Evolutionary conservation across 371 early-diverging fungal species (phyloP).

Genomic region (Rhizopus sp.): DNA sequence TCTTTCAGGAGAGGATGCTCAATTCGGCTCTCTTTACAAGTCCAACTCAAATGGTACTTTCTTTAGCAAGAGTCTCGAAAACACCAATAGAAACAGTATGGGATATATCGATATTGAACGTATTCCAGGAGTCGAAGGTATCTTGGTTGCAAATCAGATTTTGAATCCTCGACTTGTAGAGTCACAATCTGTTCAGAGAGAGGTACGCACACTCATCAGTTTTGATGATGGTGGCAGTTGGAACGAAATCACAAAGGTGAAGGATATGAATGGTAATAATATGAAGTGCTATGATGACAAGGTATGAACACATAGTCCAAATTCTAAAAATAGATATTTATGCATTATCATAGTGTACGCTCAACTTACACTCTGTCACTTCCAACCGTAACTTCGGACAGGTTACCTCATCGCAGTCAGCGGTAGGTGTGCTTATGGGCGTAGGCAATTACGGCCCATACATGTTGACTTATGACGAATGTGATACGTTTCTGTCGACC

Average conservation of each 20-base stretch:
- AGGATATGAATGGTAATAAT: slow-evolving; percentile 34
- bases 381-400: slow-evolving; percentile 63
- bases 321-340: slow-evolving; percentile 11
- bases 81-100: slow-evolving; percentile 73
- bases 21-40: slow-evolving; percentile 76
- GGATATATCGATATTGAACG: slow-evolving; percentile 92
- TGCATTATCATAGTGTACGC: slow-evolving; percentile 60
- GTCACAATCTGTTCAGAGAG: slow-evolving; percentile 49
- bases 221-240: slow-evolving; percentile 88
- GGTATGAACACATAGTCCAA: slow-evolving; percentile 1
- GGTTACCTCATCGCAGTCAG: slow-evolving; percentile 71
- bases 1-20: slow-evolving; percentile 31
- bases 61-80: slow-evolving; percentile 74
- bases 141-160: slow-evolving; percentile 83
- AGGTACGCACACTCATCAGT: slow-evolving; percentile 79
- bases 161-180: slow-evolving; percentile 66
- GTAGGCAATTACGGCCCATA: slow-evolving; percentile 86
- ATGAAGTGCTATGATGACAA: slow-evolving; percentile 40
- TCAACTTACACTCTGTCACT: slow-evolving; percentile 90
- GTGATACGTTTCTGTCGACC: slow-evolving; percentile 80
- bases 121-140: slow-evolving; percentile 80
- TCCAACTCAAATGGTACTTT: slow-evolving; percentile 92
- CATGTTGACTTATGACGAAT: slow-evolving; percentile 68
- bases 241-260: slow-evolving; percentile 56
- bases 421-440: slow-evolving; percentile 88